A percentile compares a stretch with the other conserved stretches of the same genome.
These are phyloP conservation scores for Euptelea pleiosperma DNA, from an alignment of 164 flowering plant genomes.

Conservation along the genomic window DNA sequence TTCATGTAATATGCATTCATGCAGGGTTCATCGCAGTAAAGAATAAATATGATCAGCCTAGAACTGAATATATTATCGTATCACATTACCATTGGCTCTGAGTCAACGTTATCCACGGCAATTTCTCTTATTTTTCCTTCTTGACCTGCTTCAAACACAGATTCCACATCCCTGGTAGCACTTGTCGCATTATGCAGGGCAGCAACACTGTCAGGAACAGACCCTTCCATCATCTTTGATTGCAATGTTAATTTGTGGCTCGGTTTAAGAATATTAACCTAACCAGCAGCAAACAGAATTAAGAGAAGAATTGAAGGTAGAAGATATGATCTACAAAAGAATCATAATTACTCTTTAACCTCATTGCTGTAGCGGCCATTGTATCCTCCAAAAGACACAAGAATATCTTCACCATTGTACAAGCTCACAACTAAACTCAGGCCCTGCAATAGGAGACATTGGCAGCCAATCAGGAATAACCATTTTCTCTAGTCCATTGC, in stretches of 20 bases:
- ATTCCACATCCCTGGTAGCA: conserved; percentile 70
- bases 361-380: conserved; percentile 96
- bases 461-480: conserved; percentile 10
- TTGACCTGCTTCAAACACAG: conserved; percentile 69
- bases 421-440: conserved; percentile 87
- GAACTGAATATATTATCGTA: not conserved
- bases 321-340: conserved; percentile 9
- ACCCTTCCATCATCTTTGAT: conserved; percentile 56
- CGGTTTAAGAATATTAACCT: conserved; percentile 92
- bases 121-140: conserved; percentile 91
- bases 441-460: conserved; percentile 55
- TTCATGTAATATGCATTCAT: too few species aligned
- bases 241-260: conserved; percentile 85
- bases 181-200: conserved; percentile 66
- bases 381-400: conserved; percentile 96
- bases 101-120: conserved; percentile 66
- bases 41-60: too few species aligned
- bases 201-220: conserved; percentile 74
- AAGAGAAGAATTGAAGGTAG: not conserved
- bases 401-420: conserved; percentile 75
- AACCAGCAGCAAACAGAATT: conserved; percentile 15
- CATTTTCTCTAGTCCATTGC: not conserved
- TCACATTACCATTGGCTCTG: conserved; percentile 50
- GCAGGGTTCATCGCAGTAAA: too few species aligned
- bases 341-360: conserved; percentile 34